Base-by-base conservation (phyloP, 2,329 filamentous ascomycete genomes). In the Phialophora tarda region DNA sequence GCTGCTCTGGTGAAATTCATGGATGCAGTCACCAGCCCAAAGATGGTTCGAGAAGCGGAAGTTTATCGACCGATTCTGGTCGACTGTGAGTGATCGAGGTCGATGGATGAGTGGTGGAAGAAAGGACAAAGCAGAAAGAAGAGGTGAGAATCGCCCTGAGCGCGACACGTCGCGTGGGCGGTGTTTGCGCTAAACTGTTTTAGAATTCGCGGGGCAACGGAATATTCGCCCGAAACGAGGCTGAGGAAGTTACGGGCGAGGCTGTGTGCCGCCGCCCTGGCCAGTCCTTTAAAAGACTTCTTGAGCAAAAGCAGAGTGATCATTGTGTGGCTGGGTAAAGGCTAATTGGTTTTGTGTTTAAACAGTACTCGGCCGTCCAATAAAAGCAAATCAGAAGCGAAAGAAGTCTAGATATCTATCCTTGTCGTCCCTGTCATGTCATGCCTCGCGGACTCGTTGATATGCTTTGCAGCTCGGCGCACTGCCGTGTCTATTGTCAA, bases 21-120 rank as follows among this genome's bases (percentile, higher is more conserved):
- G 68, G 65, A 70, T 24, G 38, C n/a, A n/a, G n/a, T 67, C 54
- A 70, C 68, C 17, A 51, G 64, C 54, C 48, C 56, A 28, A 64
- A 59, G 34, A 64, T 59, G 8, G n/a, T 70, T 7, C 54, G 59
- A 23, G 62, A 65, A 30, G 63, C 63, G 11, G 58, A 53, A 21
- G 59, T 59, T 3, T 58, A 56, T 41, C 63, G 56, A 2, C 30
- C 60, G 23, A 32, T 51, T 34, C 48, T 64, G n/a, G 59, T 68
- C 32, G 60, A 55, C 30, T 60, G 58, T 47, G 54, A 60, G 32
- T 54, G 59, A 60, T 24, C 12, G 23, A 4, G 44, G 34, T 41
- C 23, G 53, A 28, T 54, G 24, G 56, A 66, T 53, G 26, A 55
- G 23, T 47, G 50, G 47, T 59, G 47, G 62, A 28, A 54, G 48